A percentile compares a stretch with the other conserved stretches of the same genome.
Evolutionary conservation across 2,329 filamentous ascomycete genomes (phyloP).

Genomic region (Xylaria sp.): DNA sequence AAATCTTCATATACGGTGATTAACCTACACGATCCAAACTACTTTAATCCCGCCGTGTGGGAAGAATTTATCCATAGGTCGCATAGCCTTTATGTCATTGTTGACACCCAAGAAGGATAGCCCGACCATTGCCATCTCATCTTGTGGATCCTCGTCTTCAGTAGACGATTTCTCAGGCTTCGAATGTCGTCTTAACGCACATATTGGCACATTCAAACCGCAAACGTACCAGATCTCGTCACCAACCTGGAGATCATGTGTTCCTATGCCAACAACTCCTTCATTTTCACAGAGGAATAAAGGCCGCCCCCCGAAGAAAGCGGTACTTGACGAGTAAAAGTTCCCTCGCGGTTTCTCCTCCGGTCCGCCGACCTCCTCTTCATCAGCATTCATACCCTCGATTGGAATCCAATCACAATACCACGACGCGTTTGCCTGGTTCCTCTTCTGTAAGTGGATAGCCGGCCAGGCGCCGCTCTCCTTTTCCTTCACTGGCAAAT

Average conservation of each 20-base stretch:
- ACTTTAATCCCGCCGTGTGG: background rate
- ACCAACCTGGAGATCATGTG: conserved; percentile 2
- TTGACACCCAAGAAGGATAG: conserved; percentile 15
- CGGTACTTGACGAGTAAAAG: background rate
- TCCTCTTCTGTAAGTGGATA: conserved; percentile 14
- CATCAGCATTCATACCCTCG: background rate
- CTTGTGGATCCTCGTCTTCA: background rate
- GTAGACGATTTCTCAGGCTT: background rate
- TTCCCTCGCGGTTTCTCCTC: conserved; percentile 4
- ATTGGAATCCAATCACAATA: conserved; percentile 7
- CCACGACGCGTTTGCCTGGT: background rate
- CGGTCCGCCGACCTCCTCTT: background rate
- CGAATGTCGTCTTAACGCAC: background rate
- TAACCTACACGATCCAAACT: background rate
- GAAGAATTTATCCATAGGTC: background rate
- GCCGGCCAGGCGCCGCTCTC: conserved; percentile 12
- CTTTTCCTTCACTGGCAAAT: background rate
- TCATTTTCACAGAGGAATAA: conserved; percentile 6
- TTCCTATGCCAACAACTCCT: conserved; percentile 8
- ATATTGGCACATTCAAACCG: conserved; percentile 11
- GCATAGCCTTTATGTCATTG: conserved; percentile 9
- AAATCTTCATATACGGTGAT: background rate
- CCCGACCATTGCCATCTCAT: background rate
- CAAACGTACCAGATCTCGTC: conserved; percentile 16
- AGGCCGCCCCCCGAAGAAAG: conserved; percentile 5